These are phyloP conservation scores for Martiniozyma asiatica DNA, from an alignment of 1,139 yeast species.

Conservation along the genomic window DNA sequence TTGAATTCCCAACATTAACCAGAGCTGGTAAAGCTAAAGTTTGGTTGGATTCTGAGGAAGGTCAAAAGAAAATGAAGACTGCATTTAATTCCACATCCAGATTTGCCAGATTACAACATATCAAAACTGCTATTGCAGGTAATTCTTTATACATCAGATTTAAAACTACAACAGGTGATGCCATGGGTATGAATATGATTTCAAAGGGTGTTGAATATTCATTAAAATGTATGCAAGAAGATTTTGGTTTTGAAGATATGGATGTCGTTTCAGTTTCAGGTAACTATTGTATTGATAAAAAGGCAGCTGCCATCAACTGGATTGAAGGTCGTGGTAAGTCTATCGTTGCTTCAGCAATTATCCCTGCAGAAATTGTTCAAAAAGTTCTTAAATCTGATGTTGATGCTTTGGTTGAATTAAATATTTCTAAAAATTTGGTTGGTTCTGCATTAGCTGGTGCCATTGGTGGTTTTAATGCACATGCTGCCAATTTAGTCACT, in stretches of 20 bases:
- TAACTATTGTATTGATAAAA: conserved; percentile 94
- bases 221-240: conserved; percentile 72
- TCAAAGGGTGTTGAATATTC: conserved; percentile 94
- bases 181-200: conserved; percentile 99
- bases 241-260: conserved; percentile 92
- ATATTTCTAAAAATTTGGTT: conserved; percentile 75
- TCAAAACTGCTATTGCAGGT: conserved; percentile 95
- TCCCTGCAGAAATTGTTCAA: conserved; percentile 70
- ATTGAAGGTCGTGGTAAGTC: conserved; percentile 98
- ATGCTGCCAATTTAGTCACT: conserved; percentile 91
- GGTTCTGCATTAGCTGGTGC: conserved; percentile 99
- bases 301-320: conserved; percentile 98
- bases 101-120: conserved; percentile 85
- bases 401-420: conserved; percentile 81
- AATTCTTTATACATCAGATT: conserved; percentile 78
- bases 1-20: conserved; percentile 63
- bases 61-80: conserved; percentile 67
- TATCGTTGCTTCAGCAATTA: conserved; percentile 92
- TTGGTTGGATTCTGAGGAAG: conserved; percentile 95
- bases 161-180: conserved; percentile 97
- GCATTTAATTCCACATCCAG: conserved; percentile 96
- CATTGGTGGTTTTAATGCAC: conserved; percentile 96
- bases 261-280: conserved; percentile 86
- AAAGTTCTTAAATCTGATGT: conserved; percentile 86
- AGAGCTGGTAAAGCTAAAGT: conserved; percentile 93